Evolutionary conservation across 163 green algal species (phyloP).

Genomic region (Volvox carteri): DNA sequence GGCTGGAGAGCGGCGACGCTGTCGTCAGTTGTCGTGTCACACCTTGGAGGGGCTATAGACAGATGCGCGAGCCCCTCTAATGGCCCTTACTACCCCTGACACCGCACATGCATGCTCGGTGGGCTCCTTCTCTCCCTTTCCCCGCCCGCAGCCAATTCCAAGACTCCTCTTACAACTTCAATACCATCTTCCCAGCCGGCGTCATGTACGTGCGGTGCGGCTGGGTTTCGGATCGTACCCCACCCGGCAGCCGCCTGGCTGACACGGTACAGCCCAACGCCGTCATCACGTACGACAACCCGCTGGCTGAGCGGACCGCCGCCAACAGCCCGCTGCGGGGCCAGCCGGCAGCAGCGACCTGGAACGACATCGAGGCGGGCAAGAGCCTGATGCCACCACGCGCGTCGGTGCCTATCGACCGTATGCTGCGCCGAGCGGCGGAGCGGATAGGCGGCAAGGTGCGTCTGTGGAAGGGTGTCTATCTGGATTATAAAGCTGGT

Average conservation of each 20-base stretch:
- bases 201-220: constrained; percentile 68
- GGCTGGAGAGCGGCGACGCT: no score
- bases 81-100: no score
- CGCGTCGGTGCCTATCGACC: constrained; percentile 64
- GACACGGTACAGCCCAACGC: constrained; percentile 47
- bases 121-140: no score
- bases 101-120: no score
- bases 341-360: background rate
- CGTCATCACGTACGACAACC: constrained; percentile 59
- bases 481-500: no score
- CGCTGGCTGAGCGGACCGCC: constrained; percentile 51
- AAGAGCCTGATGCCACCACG: constrained; percentile 64
- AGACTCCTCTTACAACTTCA: constrained; percentile 4
- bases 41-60: no score
- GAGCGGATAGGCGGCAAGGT: constrained; percentile 67
- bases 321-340: no score
- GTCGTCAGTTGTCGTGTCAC: no score
- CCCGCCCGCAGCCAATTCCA: background rate
- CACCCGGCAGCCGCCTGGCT: constrained; percentile 34
- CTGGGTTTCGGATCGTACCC: constrained; percentile 64
- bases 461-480: background rate
- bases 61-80: no score
- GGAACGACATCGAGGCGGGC: constrained; percentile 50
- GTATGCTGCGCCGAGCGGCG: constrained; percentile 63
- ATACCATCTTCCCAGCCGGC: constrained; percentile 66